A percentile compares a stretch with the other conserved stretches of the same genome.
Conservation (phyloP, 108 stramenopile genomes). For the Seminavis robusta region DNA sequence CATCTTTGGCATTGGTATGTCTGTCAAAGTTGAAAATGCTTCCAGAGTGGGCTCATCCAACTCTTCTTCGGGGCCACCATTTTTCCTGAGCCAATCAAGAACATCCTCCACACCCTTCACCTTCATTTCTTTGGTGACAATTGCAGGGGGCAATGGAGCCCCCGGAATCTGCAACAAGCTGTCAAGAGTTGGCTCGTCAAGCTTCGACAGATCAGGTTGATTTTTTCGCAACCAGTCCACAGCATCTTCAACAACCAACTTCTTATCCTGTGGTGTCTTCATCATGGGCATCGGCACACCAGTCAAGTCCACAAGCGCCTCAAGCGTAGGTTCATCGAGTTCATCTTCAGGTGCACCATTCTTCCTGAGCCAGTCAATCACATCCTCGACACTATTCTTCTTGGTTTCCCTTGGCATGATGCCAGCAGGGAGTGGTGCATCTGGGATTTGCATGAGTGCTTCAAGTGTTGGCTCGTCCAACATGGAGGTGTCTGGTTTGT, state of each 20-base stretch:
- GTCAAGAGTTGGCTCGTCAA: slow-evolving; percentile 1
- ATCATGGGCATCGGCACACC: slow-evolving; percentile 1
- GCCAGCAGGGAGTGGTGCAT: neutral
- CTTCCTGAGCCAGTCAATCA: slow-evolving; percentile 4
- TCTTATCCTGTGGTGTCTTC: neutral
- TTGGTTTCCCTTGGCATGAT: neutral
- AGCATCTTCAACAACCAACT: neutral
- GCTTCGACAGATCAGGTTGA: neutral
- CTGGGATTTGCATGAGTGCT: neutral
- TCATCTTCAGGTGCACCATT: neutral
- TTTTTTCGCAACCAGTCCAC: slow-evolving; percentile 5
- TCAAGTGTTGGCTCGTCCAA: slow-evolving; percentile 1
- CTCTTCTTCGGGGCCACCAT: neutral
- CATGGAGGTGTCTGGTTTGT: slow-evolving; percentile 8
- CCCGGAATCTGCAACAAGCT: neutral
- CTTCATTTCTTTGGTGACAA: neutral
- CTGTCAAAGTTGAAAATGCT: slow-evolving; percentile 4
- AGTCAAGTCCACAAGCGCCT: neutral
- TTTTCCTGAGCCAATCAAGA: slow-evolving; percentile 5
- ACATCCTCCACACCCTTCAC: neutral
- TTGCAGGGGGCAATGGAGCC: neutral
- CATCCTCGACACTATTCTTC: slow-evolving; percentile 1
- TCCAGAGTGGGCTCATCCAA: slow-evolving; percentile 4
- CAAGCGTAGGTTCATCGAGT: slow-evolving; percentile 3
- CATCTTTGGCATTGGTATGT: slow-evolving; percentile 3